These are phyloP conservation scores for Fusarium domesticum DNA, from an alignment of 2,329 filamentous ascomycete genomes.

Conservation along the genomic window DNA sequence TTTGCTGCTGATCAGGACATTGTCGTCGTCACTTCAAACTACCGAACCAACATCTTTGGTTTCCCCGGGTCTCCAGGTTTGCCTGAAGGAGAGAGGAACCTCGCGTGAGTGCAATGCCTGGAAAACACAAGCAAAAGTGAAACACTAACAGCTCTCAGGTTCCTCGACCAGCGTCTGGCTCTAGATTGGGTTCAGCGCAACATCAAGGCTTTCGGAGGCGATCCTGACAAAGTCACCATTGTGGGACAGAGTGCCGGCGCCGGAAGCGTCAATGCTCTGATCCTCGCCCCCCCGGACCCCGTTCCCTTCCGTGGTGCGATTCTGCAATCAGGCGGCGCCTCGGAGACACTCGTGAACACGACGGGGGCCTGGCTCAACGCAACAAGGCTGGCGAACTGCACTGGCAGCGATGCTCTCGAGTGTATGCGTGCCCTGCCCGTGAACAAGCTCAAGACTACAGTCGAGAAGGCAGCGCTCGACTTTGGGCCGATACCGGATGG, in stretches of 20 bases:
- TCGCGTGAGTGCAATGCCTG: conserved; percentile 13
- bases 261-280: conserved; percentile 50
- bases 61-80: conserved; percentile 35
- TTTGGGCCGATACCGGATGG: conserved; percentile 24
- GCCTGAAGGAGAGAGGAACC: conserved; percentile 15
- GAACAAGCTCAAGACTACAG: conserved; percentile 10
- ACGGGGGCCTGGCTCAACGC: conserved; percentile 19
- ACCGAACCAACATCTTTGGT: conserved; percentile 42
- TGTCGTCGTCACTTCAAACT: conserved; percentile 47
- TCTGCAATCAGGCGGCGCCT: conserved; percentile 24
- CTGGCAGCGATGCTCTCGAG: conserved; percentile 3
- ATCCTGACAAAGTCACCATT: conserved; percentile 45
- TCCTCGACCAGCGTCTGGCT: conserved; percentile 42
- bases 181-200: conserved; percentile 50
- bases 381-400: conserved; percentile 9
- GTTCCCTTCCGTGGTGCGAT: conserved; percentile 31
- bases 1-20: conserved; percentile 43
- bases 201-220: conserved; percentile 47
- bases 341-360: background rate
- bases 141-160: conserved; percentile 5
- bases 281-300: conserved; percentile 26
- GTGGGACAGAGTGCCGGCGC: conserved; percentile 53
- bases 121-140: fast-evolving
- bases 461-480: conserved; percentile 16
- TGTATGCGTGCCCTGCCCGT: conserved; percentile 27